Evolutionary conservation across 2,329 filamentous ascomycete species (phyloP).

Genomic region (Microcyclosporella mali): DNA sequence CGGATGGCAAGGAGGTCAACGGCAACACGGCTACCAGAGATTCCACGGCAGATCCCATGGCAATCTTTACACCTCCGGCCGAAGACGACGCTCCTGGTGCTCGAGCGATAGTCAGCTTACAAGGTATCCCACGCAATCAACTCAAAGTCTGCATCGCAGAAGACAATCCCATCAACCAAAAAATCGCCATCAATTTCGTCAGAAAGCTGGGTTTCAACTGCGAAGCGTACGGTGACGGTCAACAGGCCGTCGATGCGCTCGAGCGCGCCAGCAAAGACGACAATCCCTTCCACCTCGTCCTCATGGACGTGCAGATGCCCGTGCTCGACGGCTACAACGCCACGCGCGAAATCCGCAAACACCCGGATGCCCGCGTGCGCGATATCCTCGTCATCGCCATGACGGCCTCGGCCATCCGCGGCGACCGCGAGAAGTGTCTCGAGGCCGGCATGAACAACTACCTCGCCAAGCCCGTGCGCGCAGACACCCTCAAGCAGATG

Average conservation of each 20-base stretch:
- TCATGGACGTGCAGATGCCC: slow-evolving; percentile 98
- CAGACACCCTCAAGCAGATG: slow-evolving; percentile 78
- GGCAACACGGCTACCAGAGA: slow-evolving; percentile 15
- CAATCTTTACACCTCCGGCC: slow-evolving; percentile 48
- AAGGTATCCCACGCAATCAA: slow-evolving; percentile 66
- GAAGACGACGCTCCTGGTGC: slow-evolving; percentile 35
- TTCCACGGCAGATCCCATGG: slow-evolving; percentile 48
- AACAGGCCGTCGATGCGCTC: slow-evolving; percentile 82
- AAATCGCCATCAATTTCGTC: slow-evolving; percentile 87
- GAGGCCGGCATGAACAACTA: slow-evolving; percentile 98
- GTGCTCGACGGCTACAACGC: slow-evolving; percentile 89
- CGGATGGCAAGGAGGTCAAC: slow-evolving; percentile 29
- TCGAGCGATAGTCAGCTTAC: slow-evolving; percentile 54
- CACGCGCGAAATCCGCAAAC: slow-evolving; percentile 72
- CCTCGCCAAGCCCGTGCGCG: slow-evolving; percentile 88
- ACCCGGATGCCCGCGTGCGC: slow-evolving; percentile 68
- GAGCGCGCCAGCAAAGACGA: slow-evolving; percentile 64
- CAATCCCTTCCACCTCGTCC: slow-evolving; percentile 76
- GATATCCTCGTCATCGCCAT: slow-evolving; percentile 92
- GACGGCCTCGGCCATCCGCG: slow-evolving; percentile 92
- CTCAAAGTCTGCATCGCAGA: slow-evolving; percentile 89
- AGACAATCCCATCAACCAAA: slow-evolving; percentile 91
- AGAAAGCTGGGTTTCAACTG: slow-evolving; percentile 79
- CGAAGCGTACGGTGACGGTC: slow-evolving; percentile 83
- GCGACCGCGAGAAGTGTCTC: slow-evolving; percentile 91